phyloP scores from a whole-genome alignment of 192 early-diverging fungal genomes.

The Phycomyces nitens region DNA sequence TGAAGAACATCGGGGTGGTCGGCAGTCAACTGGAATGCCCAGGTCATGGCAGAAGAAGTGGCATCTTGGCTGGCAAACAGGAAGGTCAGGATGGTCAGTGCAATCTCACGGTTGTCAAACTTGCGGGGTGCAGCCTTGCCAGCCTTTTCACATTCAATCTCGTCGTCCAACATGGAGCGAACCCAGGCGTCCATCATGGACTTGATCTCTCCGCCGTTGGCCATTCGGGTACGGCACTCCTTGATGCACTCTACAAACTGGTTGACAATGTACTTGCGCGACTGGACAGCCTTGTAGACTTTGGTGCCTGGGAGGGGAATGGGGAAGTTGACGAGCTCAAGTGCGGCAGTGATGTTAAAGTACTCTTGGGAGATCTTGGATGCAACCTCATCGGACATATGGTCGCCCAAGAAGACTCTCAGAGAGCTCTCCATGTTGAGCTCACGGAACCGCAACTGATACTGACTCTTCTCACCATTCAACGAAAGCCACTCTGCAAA shows the following conservation, averaged over 20 bases:
- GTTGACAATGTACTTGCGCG: slow-evolving; percentile 42
- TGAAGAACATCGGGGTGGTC: slow-evolving; percentile 44
- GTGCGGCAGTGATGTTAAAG: slow-evolving; percentile 44
- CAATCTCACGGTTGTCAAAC: slow-evolving; percentile 38
- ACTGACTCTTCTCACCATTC: slow-evolving; percentile 28
- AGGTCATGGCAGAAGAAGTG: slow-evolving; percentile 43
- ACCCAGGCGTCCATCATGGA: slow-evolving; percentile 44
- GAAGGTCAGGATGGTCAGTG: slow-evolving; percentile 43
- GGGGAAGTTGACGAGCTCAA: slow-evolving; percentile 46
- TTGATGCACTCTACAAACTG: slow-evolving; percentile 39
- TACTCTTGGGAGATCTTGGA: slow-evolving; percentile 37
- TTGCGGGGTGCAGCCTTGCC: slow-evolving; percentile 25
- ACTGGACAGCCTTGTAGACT: slow-evolving; percentile 39
- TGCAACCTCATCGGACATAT: slow-evolving; percentile 32
- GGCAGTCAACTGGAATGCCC: slow-evolving; percentile 42
- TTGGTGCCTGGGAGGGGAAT: slow-evolving; percentile 43
- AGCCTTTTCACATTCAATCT: slow-evolving; percentile 16
- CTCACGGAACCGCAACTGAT: slow-evolving; percentile 41
- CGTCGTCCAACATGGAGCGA: slow-evolving; percentile 26
- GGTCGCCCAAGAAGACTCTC: slow-evolving; percentile 38
- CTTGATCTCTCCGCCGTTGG: slow-evolving; percentile 18
- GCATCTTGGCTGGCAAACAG: slow-evolving; percentile 46
- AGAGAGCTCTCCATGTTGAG: slow-evolving; percentile 44
- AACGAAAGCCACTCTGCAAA: slow-evolving; percentile 36
- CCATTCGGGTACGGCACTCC: slow-evolving; percentile 31